Evolutionary conservation across 495 filamentous ascomycete genomes (phyloP), one percentile per base, ranked within the genome.

Genomic region (Thermochaetoides thermophila): DNA sequence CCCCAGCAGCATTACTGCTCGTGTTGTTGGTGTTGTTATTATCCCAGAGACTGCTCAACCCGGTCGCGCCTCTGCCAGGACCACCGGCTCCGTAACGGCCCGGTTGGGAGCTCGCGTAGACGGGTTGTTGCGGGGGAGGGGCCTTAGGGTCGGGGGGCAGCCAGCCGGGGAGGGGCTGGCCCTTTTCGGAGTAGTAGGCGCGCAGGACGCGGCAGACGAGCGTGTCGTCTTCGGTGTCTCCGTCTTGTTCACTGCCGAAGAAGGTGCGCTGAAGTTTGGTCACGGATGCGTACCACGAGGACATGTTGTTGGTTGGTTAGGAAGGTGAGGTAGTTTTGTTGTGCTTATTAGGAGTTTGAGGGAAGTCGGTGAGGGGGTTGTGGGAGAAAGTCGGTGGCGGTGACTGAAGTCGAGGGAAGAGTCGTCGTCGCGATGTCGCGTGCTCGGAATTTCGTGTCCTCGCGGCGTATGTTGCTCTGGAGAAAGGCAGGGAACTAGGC

Each of bases 151-250:
- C 83, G 10, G 78, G 81, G 17, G 81, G 84, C 8, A 97, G 79
- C 89, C 89, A 97, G 39, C 63, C 56, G 6, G 89, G 89, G 48
- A 84, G 84, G 0, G 79, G 70, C 11, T 76, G 73, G 40, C 76
- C 76, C 46, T 91, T 91, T 50, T 96, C 89, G 22, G 61, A 73
- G 63, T 97, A 97, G 66, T 96, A 93, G 36, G 74, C 79, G 32
- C 89, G 80, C n/a, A 97, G 74, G 10, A 92, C 86, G 50, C 86
- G 80, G 59, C 82, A 87, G 50, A 97, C 76, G 60, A 94, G 84
- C 1, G 84, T 86, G 62, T 89, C 80, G 59, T 94, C 85, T 60
- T 91, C 84, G 37, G 84, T 89, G 48, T 95, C 86, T 40, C 81
- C 81, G 60, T 93, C 86, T 36, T 75, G 68, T 53, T 91, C 86